These are phyloP conservation scores for Cystobasidium ongulense DNA, from an alignment of 768 basidiomycete genomes.

Conservation along the genomic window DNA sequence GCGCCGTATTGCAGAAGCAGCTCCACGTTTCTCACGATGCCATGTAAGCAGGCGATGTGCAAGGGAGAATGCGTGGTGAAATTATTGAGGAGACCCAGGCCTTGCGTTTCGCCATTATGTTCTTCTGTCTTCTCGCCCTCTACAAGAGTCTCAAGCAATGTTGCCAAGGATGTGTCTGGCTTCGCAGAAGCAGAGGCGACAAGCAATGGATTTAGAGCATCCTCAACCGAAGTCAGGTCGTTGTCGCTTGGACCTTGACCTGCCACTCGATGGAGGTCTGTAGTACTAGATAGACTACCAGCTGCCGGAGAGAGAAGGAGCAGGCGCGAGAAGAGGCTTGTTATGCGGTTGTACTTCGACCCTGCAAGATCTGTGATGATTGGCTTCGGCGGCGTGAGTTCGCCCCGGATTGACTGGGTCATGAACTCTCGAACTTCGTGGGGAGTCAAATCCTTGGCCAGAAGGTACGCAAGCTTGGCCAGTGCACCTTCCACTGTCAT, in stretches of 20 bases:
- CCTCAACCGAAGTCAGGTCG: slow-evolving; percentile 1
- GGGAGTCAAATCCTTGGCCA: slow-evolving; percentile 70
- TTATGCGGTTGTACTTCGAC: slow-evolving; percentile 12
- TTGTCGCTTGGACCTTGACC: slow-evolving; percentile 16
- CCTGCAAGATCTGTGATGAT: slow-evolving; percentile 1
- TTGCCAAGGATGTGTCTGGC: slow-evolving; percentile 13
- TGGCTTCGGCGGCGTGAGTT: slow-evolving; percentile 56
- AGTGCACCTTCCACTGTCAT: slow-evolving; percentile 54
- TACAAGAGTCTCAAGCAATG: slow-evolving; percentile 8
- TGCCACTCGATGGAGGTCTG: not conserved
- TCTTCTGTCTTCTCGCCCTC: slow-evolving; percentile 11
- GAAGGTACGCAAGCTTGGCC: slow-evolving; percentile 77
- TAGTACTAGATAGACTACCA: not conserved
- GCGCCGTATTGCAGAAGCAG: slow-evolving; percentile 42
- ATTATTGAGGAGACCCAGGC: slow-evolving; percentile 14
- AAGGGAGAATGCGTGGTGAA: slow-evolving; percentile 38
- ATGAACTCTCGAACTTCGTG: slow-evolving; percentile 67
- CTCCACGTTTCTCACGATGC: slow-evolving; percentile 33
- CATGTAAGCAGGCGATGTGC: slow-evolving; percentile 42
- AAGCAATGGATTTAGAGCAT: slow-evolving; percentile 29
- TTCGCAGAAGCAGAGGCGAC: slow-evolving; percentile 23
- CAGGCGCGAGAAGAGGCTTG: slow-evolving; percentile 28
- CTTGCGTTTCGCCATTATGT: not conserved
- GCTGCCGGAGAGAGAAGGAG: not conserved
- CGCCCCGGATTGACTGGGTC: slow-evolving; percentile 71